Percentiles rank a stretch among this genome's conserved stretches.
Evolutionary conservation across 768 basidiomycete genomes (phyloP).

Genomic region (Tylopilus intermedius): DNA sequence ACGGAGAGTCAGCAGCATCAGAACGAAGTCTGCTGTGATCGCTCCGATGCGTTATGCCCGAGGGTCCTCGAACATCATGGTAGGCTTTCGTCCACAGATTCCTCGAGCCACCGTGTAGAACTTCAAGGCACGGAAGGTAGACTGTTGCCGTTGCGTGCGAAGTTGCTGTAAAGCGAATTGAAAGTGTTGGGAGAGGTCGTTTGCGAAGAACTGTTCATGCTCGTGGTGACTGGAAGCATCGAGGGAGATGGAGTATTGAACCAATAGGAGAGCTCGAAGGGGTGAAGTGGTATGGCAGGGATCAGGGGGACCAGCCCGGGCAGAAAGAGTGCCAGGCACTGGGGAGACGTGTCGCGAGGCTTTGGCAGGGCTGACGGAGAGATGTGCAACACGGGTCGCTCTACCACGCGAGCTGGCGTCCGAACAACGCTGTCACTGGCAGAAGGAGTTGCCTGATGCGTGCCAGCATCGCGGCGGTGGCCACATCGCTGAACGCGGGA

Average conservation of each 20-base stretch:
- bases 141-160: conserved; percentile 24
- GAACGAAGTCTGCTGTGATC: conserved; percentile 24
- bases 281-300: conserved; percentile 62
- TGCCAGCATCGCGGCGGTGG: background rate
- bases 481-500: conserved; percentile 7
- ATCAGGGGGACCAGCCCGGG: conserved; percentile 72
- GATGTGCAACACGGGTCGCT: conserved; percentile 14
- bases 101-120: conserved; percentile 52
- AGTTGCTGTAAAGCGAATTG: conserved; percentile 28
- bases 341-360: conserved; percentile 4
- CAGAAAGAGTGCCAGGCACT: conserved; percentile 46
- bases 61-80: conserved; percentile 28
- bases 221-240: conserved; percentile 22
- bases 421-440: background rate
- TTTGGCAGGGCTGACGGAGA: conserved; percentile 5
- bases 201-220: conserved; percentile 25
- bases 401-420: conserved; percentile 1
- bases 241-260: conserved; percentile 25
- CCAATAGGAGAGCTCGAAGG: conserved; percentile 37
- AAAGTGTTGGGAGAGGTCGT: conserved; percentile 32
- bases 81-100: conserved; percentile 45
- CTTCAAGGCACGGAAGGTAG: conserved; percentile 62
- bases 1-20: conserved; percentile 2
- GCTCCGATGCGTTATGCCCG: conserved; percentile 15
- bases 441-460: background rate